Evolutionary conservation across 352 stramenopile species (phyloP).

Genomic region (Phytophthora brassicae): DNA sequence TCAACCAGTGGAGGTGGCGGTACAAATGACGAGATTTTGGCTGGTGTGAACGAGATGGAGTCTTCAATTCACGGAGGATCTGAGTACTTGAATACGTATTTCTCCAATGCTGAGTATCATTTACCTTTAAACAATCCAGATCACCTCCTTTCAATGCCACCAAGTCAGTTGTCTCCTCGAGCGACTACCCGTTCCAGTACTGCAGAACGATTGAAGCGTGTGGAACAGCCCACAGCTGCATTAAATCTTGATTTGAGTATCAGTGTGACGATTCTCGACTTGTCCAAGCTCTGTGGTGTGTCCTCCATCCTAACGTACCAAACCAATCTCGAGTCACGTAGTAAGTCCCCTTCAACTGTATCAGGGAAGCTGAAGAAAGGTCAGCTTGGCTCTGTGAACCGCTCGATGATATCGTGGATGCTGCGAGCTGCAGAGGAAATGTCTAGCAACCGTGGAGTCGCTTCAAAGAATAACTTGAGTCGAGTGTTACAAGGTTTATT

Average conservation of each 20-base stretch:
- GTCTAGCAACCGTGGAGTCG: conserved; percentile 18
- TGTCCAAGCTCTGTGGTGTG: conserved; percentile 76
- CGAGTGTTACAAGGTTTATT: conserved; percentile 47
- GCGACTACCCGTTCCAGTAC: conserved; percentile 34
- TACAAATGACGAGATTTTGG: conserved; percentile 29
- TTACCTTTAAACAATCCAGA: conserved; percentile 70
- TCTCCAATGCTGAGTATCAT: conserved; percentile 67
- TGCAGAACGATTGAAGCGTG: conserved; percentile 45
- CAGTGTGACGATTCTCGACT: conserved; percentile 69
- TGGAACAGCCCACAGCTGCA: conserved; percentile 43
- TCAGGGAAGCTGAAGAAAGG: conserved; percentile 18
- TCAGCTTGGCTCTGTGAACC: conserved; percentile 32
- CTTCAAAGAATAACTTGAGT: conserved; percentile 42
- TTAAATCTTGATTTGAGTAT: conserved; percentile 71
- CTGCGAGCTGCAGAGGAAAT: conserved; percentile 45
- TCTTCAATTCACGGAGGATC: conserved; percentile 63
- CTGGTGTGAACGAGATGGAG: conserved; percentile 43
- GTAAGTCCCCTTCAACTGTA: conserved; percentile 1
- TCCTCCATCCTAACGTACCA: conserved; percentile 75
- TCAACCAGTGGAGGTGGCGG: conserved; percentile 18
- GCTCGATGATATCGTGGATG: conserved; percentile 68
- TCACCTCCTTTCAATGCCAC: conserved; percentile 59
- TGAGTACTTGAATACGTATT: conserved; percentile 76
- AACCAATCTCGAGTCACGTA: conserved; percentile 36
- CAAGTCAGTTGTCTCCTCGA: conserved; percentile 52